Evolutionary conservation across 352 stramenopile genomes (phyloP), one percentile per base, ranked within the genome.

Genomic region (Phytophthora ohioensis): DNA sequence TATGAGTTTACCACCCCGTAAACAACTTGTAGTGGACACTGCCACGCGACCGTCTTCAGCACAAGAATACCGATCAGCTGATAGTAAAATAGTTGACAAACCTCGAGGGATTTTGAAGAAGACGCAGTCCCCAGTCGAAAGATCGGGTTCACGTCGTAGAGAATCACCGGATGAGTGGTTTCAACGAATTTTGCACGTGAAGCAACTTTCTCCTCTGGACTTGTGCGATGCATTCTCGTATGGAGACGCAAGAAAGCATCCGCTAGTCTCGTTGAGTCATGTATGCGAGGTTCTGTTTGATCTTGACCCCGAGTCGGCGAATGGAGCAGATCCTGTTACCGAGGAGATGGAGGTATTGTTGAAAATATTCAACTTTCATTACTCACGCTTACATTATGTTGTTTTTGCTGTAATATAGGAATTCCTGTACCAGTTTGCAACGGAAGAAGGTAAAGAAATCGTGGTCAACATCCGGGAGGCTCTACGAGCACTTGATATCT

Each of bases 251-350:
- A 47, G 67, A 0, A 78, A 71, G 13, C 73, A 92, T 39, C 60
- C 49, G 5, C 52, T 73, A 12, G 79, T 92, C 2, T 60, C 75
- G 7, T 67, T 92, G 32, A 80, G 67, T 31, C 69, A 89, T 35
- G 71, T 90, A 3, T 90, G 79, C 38, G 69, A 86, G n/a, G 69
- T 88, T 41, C 58, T 92, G 3, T 90, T 85, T 30, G 79, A 88
- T 36, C 70, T 92, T 0, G 80, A 86, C 5, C 76, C 78, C 0
- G 42, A 76, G 5, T 49, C 54, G 13, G 17, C 2, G 0, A 53
- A 68, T 36, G 69, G 74, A 0, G n/a, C 58, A 3, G 78, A 90
- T 41, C 84, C 84, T 5, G 60, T 91, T 30, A 88, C 74, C 0
- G 72, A 85, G 2, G 68, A 67, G 11, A 92, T 92, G 84, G 82